These are phyloP conservation scores for Berberis vulgaris DNA, from an alignment of 164 flowering plant genomes.

Conservation along the genomic window DNA sequence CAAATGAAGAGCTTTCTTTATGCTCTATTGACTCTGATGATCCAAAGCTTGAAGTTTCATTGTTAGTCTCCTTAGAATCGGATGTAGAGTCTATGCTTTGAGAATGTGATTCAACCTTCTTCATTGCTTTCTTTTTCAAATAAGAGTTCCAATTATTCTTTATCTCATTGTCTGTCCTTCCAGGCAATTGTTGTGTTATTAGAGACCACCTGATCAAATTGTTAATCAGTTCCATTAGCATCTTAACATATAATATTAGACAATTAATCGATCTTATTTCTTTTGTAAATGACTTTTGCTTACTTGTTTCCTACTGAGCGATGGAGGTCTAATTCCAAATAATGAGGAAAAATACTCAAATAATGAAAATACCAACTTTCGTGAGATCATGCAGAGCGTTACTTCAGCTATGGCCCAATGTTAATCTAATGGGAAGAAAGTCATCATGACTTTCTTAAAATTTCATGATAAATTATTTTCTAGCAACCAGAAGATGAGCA, in stretches of 20 bases:
- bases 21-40: constrained; percentile 16
- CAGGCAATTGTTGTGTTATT: constrained; percentile 73
- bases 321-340: constrained; percentile 63
- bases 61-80: constrained; percentile 5
- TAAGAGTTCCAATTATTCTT: constrained; percentile 89
- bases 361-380: too few species aligned
- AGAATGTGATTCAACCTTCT: constrained; percentile 19
- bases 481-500: too few species aligned
- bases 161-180: constrained; percentile 91
- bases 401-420: not conserved
- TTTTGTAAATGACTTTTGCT: constrained; percentile 7
- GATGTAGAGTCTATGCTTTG: constrained; percentile 8
- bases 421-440: too few species aligned
- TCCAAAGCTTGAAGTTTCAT: constrained; percentile 13
- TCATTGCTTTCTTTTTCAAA: constrained; percentile 50
- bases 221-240: not conserved
- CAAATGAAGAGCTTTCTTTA: constrained; percentile 9
- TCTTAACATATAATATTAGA: not conserved
- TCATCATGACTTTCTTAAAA: too few species aligned
- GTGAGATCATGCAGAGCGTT: too few species aligned
- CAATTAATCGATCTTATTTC: too few species aligned
- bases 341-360: not conserved
- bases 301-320: constrained; percentile 81
- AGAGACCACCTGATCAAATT: constrained; percentile 69
- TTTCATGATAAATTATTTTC: too few species aligned